These are phyloP conservation scores for Grosmannia huntii DNA, from an alignment of 2,329 filamentous ascomycete species.

Conservation along the genomic window DNA sequence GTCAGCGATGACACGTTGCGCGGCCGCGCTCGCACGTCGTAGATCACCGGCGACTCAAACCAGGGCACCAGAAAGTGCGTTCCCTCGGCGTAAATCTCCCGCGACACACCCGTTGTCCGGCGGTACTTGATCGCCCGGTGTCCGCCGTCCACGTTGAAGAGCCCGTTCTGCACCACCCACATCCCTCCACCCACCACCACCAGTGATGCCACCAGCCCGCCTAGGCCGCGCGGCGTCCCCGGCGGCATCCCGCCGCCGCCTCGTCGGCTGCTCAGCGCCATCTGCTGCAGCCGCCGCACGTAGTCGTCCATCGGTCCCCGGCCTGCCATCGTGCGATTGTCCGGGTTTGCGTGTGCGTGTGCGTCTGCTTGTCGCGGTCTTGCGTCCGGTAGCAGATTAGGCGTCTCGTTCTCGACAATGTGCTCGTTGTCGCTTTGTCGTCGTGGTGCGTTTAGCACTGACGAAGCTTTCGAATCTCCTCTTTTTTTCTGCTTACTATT, in stretches of 20 bases:
- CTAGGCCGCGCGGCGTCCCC: conserved; percentile 26
- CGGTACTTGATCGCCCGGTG: conserved; percentile 98
- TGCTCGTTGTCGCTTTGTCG: background rate
- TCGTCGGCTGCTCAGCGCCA: conserved; percentile 27
- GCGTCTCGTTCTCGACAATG: no score
- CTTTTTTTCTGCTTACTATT: conserved; percentile 5
- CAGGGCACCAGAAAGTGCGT: conserved; percentile 91
- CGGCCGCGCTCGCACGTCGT: conserved; percentile 96
- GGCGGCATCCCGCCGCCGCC: conserved; percentile 29
- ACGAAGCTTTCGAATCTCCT: background rate
- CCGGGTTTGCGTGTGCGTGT: background rate
- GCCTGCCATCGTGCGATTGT: conserved; percentile 19
- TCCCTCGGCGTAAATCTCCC: conserved; percentile 93
- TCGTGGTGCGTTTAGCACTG: no score
- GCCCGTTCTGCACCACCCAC: conserved; percentile 43
- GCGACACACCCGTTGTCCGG: conserved; percentile 80
- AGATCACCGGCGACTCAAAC: conserved; percentile 94
- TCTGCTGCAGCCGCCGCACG: conserved; percentile 35
- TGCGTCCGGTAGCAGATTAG: no score
- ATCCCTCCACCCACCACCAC: conserved; percentile 34
- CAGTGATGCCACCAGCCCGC: conserved; percentile 27
- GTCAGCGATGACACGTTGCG: conserved; percentile 94
- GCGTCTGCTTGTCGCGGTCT: background rate
- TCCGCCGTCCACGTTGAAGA: conserved; percentile 88
- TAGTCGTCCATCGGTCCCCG: conserved; percentile 35